These are phyloP conservation scores for Stromatinia cepivora DNA, from an alignment of 2,329 filamentous ascomycete species.

Conservation along the genomic window DNA sequence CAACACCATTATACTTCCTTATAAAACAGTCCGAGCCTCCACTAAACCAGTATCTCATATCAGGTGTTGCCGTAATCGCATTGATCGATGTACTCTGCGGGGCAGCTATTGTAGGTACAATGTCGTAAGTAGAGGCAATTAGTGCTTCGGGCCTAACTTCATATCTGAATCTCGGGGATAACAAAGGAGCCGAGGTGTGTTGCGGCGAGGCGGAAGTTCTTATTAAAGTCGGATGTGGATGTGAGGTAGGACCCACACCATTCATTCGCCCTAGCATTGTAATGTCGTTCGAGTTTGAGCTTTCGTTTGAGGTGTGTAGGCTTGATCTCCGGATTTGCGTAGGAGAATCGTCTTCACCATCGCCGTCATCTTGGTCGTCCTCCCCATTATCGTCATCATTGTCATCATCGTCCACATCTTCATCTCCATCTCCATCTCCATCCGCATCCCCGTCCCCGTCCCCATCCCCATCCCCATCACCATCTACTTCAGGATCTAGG, in stretches of 20 bases:
- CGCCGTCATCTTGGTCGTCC: slow-evolving; percentile 44
- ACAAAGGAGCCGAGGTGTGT: slow-evolving; percentile 41
- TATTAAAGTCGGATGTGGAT: slow-evolving; percentile 35
- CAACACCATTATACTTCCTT: slow-evolving; percentile 92
- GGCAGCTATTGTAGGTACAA: slow-evolving; percentile 94
- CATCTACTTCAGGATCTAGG: slow-evolving; percentile 41
- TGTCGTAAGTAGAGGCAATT: slow-evolving; percentile 81
- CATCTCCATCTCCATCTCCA: slow-evolving; percentile 39
- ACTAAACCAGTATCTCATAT: slow-evolving; percentile 92
- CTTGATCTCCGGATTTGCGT: slow-evolving; percentile 36
- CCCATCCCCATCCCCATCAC: slow-evolving; percentile 41
- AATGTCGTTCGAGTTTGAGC: slow-evolving; percentile 37
- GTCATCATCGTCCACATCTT: slow-evolving; percentile 40
- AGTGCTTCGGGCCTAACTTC: slow-evolving; percentile 75
- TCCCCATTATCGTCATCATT: slow-evolving; percentile 42
- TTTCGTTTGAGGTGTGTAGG: slow-evolving; percentile 35
- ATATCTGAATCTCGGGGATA: slow-evolving; percentile 54
- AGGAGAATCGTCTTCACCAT: slow-evolving; percentile 56
- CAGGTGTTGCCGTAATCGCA: slow-evolving; percentile 84
- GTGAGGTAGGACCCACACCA: slow-evolving; percentile 37
- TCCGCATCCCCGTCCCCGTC: slow-evolving; percentile 45
- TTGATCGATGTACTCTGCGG: slow-evolving; percentile 96
- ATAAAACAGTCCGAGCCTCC: slow-evolving; percentile 95
- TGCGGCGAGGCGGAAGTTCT: slow-evolving; percentile 39
- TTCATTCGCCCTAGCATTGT: slow-evolving; percentile 33